Evolutionary conservation across 1,139 yeast genomes (phyloP), one percentile per base, ranked within the genome.

Genomic region (Blastobotrys petasosporus): DNA sequence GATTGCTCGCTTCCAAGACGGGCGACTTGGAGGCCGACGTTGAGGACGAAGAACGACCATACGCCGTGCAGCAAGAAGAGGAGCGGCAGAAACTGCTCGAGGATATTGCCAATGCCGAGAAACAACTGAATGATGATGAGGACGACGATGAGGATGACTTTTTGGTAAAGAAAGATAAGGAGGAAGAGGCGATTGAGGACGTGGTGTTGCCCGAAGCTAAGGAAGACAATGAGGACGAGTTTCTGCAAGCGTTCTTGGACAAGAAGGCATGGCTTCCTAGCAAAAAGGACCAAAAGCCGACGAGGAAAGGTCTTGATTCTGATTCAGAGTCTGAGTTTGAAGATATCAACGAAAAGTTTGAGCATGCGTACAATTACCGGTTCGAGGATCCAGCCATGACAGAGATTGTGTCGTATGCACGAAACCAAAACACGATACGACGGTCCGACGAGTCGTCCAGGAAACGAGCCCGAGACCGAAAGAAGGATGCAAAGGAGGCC

Each of bases 401-500:
- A 0, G 97, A 92, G 60, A 86, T 94, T 64, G 83, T 88, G 30
- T 82, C 95, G n/a, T 94, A 92, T 69, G 97, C 98, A 3, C 87
- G 99, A 75, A 85, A 76, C 53, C 96, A 88, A 63, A 95, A 94
- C 25, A 87, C 97, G 0, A 73, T 88, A 59, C 81, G 98, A 68
- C 77, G 98, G 62, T 79, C 82, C 17, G 81, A 80, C 43, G 76
- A 83, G 49, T 80, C 81, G 54, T 67, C 85, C 16, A 78, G 98
- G 59, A 87, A 87, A 69, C 78, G 83, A 64, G 82, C 82, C 66
- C 80, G 98, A 69, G 92, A 87, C 44, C 76, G 73, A 61, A 79
- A 80, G 63, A 76, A 71, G 48, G 83, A 78, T 41, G 74, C 70
- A 42, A 77, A 73, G 51, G 68, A 66, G 34, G 68, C 74, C 54